Conservation (phyloP, 1,284 basidiomycete genomes). For the Hymenochaete sp. region DNA sequence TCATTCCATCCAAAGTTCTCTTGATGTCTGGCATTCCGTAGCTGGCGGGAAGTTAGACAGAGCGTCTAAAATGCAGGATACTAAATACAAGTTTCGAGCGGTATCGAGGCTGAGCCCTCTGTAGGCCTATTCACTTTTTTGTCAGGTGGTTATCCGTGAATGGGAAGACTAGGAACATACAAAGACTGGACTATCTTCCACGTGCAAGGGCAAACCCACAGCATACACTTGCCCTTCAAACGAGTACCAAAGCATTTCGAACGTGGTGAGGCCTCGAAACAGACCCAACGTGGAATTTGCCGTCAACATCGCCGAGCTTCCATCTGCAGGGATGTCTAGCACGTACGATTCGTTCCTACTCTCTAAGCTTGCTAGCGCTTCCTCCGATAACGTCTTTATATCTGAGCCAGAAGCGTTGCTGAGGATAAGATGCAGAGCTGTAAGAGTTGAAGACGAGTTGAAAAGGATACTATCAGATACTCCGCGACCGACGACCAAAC, state of each 20-base stretch:
- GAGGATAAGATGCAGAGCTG: constrained; percentile 2
- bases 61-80: constrained; percentile 28
- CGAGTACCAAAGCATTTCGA: constrained; percentile 71
- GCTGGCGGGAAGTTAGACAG: constrained; percentile 37
- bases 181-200: constrained; percentile 58
- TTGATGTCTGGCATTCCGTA: constrained; percentile 62
- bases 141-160: background rate
- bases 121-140: constrained; percentile 41
- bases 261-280: constrained; percentile 75
- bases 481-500: constrained; percentile 44
- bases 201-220: constrained; percentile 48
- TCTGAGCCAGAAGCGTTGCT: background rate
- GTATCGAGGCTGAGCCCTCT: constrained; percentile 83
- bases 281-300: constrained; percentile 73
- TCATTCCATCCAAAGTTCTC: constrained; percentile 77
- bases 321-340: constrained; percentile 54
- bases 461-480: constrained; percentile 15
- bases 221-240: constrained; percentile 43
- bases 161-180: constrained; percentile 27
- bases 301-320: constrained; percentile 47
- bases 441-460: constrained; percentile 1
- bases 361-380: constrained; percentile 46
- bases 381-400: constrained; percentile 37
- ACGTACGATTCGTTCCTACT: constrained; percentile 59
- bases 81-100: constrained; percentile 49